Conservation (phyloP, 805 yeast species). For the Candida morakotiae region DNA sequence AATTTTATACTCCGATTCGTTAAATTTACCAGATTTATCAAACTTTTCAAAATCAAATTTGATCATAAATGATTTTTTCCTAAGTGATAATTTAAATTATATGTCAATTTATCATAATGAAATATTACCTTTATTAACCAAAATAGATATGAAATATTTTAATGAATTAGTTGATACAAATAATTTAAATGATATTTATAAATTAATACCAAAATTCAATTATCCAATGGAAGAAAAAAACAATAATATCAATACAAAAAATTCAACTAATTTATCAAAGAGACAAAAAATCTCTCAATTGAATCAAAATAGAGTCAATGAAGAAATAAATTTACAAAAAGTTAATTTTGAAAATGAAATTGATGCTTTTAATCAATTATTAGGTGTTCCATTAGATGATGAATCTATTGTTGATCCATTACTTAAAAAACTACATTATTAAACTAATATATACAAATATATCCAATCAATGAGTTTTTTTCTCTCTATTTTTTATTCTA, state of each 20-base stretch:
- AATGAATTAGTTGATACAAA: no score
- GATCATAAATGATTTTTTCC: conserved; percentile 33
- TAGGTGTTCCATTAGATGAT: conserved; percentile 5
- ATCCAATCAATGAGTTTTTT: conserved; percentile 7
- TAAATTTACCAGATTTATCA: conserved; percentile 26
- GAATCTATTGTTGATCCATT: conserved; percentile 29
- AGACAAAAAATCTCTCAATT: no score
- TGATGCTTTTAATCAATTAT: neutral
- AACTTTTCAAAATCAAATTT: conserved; percentile 29
- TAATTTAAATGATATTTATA: conserved; percentile 28
- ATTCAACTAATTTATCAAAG: no score
- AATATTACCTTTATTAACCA: conserved; percentile 26
- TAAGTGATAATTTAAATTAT: conserved; percentile 29
- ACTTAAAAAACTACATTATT: conserved; percentile 14
- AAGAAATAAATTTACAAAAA: no score
- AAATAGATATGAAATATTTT: conserved; percentile 22
- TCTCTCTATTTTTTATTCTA: neutral
- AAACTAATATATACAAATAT: conserved; percentile 11
- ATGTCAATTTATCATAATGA: conserved; percentile 37
- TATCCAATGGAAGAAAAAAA: conserved; percentile 25
- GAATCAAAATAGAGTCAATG: no score
- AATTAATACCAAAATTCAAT: conserved; percentile 30
- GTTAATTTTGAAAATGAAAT: neutral
- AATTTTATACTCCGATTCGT: conserved; percentile 25
- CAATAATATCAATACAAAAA: conserved; percentile 12